Conservation (phyloP, 2,329 filamentous ascomycete genomes). For the Colletotrichum sp. region DNA sequence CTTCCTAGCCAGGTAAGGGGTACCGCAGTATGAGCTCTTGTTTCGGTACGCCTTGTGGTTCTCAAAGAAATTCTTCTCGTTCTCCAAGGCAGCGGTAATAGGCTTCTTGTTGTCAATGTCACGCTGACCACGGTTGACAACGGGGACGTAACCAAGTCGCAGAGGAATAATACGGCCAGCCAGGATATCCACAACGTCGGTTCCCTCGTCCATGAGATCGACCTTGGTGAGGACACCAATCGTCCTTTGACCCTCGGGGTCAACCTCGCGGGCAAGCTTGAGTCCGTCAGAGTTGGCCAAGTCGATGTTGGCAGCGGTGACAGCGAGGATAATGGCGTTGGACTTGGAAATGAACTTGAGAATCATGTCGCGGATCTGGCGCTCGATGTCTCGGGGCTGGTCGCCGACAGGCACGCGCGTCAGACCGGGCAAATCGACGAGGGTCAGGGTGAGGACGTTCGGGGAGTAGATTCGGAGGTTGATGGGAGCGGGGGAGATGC, state of each 20-base stretch:
- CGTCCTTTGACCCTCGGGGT: conserved; percentile 95
- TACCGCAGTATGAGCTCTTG: conserved; percentile 98
- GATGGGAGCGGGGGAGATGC: conserved; percentile 96
- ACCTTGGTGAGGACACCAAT: conserved; percentile 99
- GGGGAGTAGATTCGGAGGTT: conserved; percentile 98
- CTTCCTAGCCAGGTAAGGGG: conserved; percentile 94
- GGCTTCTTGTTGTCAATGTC: conserved; percentile 99
- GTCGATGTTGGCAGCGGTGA: conserved; percentile 96
- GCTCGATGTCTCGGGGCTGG: conserved; percentile 95
- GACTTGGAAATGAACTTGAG: conserved; percentile 98
- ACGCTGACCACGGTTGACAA: conserved; percentile 96
- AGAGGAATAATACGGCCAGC: conserved; percentile 96
- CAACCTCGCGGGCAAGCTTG: conserved; percentile 94
- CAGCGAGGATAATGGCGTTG: conserved; percentile 96
- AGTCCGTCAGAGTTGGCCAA: conserved; percentile 97
- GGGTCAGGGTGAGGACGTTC: conserved; percentile 93
- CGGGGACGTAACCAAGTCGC: conserved; percentile 92
- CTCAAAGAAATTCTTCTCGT: conserved; percentile 97
- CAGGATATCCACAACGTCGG: conserved; percentile 97
- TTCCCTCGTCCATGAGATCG: conserved; percentile 98
- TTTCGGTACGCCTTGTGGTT: conserved; percentile 98
- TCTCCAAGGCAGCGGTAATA: conserved; percentile 88
- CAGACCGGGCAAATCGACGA: conserved; percentile 94
- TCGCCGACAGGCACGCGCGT: conserved; percentile 97
- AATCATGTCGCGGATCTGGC: conserved; percentile 97